These are phyloP conservation scores for Populus ilicifolia DNA, from an alignment of 345 rosid species.

Conservation along the genomic window DNA sequence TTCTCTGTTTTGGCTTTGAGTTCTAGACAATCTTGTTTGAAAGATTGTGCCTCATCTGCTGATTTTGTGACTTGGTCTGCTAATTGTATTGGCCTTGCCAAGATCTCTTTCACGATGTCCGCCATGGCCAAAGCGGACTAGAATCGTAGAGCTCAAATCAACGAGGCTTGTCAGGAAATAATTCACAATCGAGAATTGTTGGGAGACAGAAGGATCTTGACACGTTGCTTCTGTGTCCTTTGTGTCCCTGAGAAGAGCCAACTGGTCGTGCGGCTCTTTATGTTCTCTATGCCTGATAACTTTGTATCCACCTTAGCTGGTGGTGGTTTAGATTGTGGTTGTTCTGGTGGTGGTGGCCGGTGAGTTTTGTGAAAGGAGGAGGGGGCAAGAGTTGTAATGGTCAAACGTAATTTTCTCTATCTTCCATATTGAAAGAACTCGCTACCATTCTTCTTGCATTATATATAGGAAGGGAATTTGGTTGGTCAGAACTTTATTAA, in stretches of 20 bases:
- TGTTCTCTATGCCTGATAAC: neutral
- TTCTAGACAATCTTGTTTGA: constrained; percentile 80
- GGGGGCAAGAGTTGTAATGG: neutral
- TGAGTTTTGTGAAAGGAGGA: neutral
- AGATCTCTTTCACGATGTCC: constrained; percentile 74
- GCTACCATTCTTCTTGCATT: neutral
- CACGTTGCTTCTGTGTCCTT: neutral
- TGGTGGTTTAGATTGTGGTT: neutral
- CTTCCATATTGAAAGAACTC: neutral
- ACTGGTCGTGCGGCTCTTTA: neutral
- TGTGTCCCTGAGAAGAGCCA: neutral
- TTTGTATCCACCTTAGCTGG: neutral
- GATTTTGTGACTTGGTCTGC: constrained; percentile 80
- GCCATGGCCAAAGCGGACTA: constrained; percentile 45
- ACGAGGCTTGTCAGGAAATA: neutral
- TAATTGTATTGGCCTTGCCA: constrained; percentile 77
- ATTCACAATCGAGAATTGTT: constrained; percentile 6
- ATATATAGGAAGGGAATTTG: constrained; percentile 5
- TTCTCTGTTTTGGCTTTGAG: constrained; percentile 80
- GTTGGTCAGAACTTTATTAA: neutral
- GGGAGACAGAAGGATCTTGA: constrained; percentile 14
- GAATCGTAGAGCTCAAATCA: neutral
- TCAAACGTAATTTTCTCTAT: constrained; percentile 6
- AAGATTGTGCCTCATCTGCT: constrained; percentile 75
- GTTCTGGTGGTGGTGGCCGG: neutral